Evolutionary conservation across 2,329 filamentous ascomycete genomes (phyloP).

Genomic region (Macrophomina pseudophaseolina): DNA sequence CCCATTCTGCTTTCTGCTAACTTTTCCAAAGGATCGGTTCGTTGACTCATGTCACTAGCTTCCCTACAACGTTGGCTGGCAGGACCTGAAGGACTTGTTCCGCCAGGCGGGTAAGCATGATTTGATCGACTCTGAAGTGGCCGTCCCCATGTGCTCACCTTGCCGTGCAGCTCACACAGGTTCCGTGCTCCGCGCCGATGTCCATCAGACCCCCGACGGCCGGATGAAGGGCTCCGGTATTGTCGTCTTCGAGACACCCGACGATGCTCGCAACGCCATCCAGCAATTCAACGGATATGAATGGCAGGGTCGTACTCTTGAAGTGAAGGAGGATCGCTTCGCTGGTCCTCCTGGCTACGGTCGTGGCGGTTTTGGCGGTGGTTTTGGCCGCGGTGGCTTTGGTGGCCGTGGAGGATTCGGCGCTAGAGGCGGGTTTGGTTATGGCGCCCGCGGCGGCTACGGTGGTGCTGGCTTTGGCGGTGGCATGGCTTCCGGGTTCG

Average conservation of each 20-base stretch:
- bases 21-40: slow-evolving; percentile 25
- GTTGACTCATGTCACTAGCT: slow-evolving; percentile 63
- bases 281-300: slow-evolving; percentile 98
- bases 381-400: slow-evolving; percentile 60
- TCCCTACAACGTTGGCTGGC: slow-evolving; percentile 97
- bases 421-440: slow-evolving; percentile 65
- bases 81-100: slow-evolving; percentile 98
- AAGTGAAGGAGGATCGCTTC: slow-evolving; percentile 96
- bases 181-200: slow-evolving; percentile 86
- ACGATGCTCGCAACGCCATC: slow-evolving; percentile 95
- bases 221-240: slow-evolving; percentile 96
- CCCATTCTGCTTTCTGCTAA: slow-evolving; percentile 32
- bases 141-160: not conserved
- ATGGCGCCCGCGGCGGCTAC: slow-evolving; percentile 55
- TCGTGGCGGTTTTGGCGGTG: slow-evolving; percentile 52
- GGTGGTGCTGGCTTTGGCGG: slow-evolving; percentile 50
- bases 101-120: slow-evolving; percentile 84
- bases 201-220: slow-evolving; percentile 89
- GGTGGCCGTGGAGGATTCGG: slow-evolving; percentile 49
- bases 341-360: slow-evolving; percentile 63
- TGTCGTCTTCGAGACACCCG: slow-evolving; percentile 91
- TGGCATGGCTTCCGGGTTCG: slow-evolving; percentile 44
- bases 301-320: slow-evolving; percentile 91
- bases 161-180: slow-evolving; percentile 32
- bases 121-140: slow-evolving; percentile 19